A percentile compares a stretch with the other conserved stretches of the same genome.
These are phyloP conservation scores for Pseudocercospora pini-densiflorae DNA, from an alignment of 2,329 filamentous ascomycete species.

Conservation along the genomic window DNA sequence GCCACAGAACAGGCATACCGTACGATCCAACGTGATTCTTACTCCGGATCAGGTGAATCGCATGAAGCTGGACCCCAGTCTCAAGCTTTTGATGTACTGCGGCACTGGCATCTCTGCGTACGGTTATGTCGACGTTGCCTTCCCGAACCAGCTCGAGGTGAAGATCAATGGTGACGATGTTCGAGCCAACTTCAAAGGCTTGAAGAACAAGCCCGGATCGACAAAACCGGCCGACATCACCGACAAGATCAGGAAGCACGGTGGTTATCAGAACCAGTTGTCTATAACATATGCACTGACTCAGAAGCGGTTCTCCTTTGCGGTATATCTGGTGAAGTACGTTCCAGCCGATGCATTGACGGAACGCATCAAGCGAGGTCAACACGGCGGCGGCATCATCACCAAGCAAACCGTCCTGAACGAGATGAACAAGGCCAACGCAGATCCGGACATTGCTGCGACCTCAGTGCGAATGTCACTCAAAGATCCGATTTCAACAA, in stretches of 20 bases:
- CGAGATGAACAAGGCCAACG: slow-evolving; percentile 75
- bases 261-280: slow-evolving; percentile 74
- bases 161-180: slow-evolving; percentile 87
- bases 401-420: slow-evolving; percentile 79
- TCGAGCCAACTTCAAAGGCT: slow-evolving; percentile 87
- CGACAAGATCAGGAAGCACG: slow-evolving; percentile 69
- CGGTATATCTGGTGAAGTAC: slow-evolving; percentile 75
- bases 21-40: slow-evolving; percentile 63
- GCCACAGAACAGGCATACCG: slow-evolving; percentile 63
- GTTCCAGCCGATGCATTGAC: slow-evolving; percentile 75
- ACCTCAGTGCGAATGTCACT: slow-evolving; percentile 88
- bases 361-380: slow-evolving; percentile 65
- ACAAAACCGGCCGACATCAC: slow-evolving; percentile 95
- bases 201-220: slow-evolving; percentile 96
- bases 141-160: slow-evolving; percentile 90
- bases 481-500: slow-evolving; percentile 88
- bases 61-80: slow-evolving; percentile 63
- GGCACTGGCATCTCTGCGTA: slow-evolving; percentile 64
- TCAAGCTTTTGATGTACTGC: slow-evolving; percentile 84
- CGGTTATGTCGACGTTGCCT: slow-evolving; percentile 71
- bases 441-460: slow-evolving; percentile 83
- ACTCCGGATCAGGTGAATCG: slow-evolving; percentile 59
- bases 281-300: slow-evolving; percentile 93
- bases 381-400: slow-evolving; percentile 60
- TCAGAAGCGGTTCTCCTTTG: slow-evolving; percentile 67